Percentiles rank a stretch among this genome's conserved stretches.
Evolutionary conservation across 352 stramenopile species (phyloP).

Genomic region (Phytophthora idaei): DNA sequence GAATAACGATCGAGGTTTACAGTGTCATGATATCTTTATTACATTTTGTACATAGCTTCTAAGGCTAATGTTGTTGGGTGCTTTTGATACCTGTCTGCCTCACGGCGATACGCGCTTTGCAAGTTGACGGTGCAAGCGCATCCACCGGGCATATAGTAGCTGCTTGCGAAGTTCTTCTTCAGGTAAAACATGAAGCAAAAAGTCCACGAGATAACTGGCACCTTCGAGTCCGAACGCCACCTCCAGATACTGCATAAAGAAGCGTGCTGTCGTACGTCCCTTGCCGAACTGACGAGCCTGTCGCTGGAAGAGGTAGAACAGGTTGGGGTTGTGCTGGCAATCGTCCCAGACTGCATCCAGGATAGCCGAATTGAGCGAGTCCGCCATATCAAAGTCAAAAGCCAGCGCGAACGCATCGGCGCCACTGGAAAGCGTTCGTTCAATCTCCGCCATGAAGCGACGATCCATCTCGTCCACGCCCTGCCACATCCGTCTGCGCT

Average conservation of each 20-base stretch:
- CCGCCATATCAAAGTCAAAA: slow-evolving; percentile 69
- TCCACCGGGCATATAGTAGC: slow-evolving; percentile 67
- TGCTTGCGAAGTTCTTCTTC: slow-evolving; percentile 69
- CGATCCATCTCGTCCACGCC: slow-evolving; percentile 81
- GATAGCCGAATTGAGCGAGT: slow-evolving; percentile 76
- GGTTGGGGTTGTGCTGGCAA: slow-evolving; percentile 83
- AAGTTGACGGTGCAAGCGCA: slow-evolving; percentile 66
- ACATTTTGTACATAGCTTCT: slow-evolving; percentile 30
- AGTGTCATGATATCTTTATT: slow-evolving; percentile 18
- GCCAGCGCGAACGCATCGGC: slow-evolving; percentile 21
- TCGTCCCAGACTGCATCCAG: slow-evolving; percentile 86
- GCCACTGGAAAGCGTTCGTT: slow-evolving; percentile 42
- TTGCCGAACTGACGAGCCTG: slow-evolving; percentile 83
- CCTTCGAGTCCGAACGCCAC: slow-evolving; percentile 79
- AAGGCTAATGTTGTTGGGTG: slow-evolving; percentile 16
- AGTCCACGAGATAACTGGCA: slow-evolving; percentile 80
- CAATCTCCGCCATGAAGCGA: slow-evolving; percentile 64
- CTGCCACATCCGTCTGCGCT: slow-evolving; percentile 62
- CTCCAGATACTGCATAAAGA: slow-evolving; percentile 85
- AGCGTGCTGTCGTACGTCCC: slow-evolving; percentile 47
- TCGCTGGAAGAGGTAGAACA: slow-evolving; percentile 84
- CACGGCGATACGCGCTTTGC: slow-evolving; percentile 56
- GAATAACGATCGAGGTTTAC: background rate
- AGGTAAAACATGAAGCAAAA: slow-evolving; percentile 80
- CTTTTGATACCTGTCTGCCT: slow-evolving; percentile 12